Percentiles rank a stretch among this genome's conserved stretches.
Conservation (phyloP, 345 rosid genomes). For the Brassica incana region DNA sequence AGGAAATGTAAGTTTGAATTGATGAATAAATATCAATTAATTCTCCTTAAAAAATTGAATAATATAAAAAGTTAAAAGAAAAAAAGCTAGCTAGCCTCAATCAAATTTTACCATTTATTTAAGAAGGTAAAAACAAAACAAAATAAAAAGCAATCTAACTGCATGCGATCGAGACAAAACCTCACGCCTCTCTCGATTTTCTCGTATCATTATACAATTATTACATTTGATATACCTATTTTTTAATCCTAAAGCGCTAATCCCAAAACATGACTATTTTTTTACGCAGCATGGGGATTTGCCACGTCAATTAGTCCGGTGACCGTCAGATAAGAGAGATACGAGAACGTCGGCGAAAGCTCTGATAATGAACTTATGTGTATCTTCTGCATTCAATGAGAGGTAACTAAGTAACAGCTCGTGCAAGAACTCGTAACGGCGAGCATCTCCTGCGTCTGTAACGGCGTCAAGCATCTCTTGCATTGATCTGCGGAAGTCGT, state of each 20-base stretch:
- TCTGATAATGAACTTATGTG: constrained; percentile 66
- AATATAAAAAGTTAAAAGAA: too few species aligned
- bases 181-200: constrained; percentile 38
- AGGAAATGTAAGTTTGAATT: not conserved
- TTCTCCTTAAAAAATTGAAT: too few species aligned
- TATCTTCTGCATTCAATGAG: constrained; percentile 56
- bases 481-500: constrained; percentile 78
- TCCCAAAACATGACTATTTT: not conserved
- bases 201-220: constrained; percentile 36
- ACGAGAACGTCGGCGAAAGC: constrained; percentile 76
- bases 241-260: constrained; percentile 16
- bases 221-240: constrained; percentile 6
- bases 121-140: not conserved
- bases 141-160: constrained; percentile 25
- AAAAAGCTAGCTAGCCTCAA: too few species aligned
- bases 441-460: constrained; percentile 40
- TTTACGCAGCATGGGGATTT: not conserved
- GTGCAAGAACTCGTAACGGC: constrained; percentile 71
- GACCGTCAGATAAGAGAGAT: constrained; percentile 41
- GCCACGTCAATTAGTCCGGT: constrained; percentile 34
- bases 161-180: constrained; percentile 39
- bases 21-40: not conserved
- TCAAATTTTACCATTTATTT: not conserved
- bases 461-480: constrained; percentile 87
- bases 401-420: constrained; percentile 78